Conservation (phyloP, 2,329 filamentous ascomycete genomes). For the Lasiodiplodia citricola region DNA sequence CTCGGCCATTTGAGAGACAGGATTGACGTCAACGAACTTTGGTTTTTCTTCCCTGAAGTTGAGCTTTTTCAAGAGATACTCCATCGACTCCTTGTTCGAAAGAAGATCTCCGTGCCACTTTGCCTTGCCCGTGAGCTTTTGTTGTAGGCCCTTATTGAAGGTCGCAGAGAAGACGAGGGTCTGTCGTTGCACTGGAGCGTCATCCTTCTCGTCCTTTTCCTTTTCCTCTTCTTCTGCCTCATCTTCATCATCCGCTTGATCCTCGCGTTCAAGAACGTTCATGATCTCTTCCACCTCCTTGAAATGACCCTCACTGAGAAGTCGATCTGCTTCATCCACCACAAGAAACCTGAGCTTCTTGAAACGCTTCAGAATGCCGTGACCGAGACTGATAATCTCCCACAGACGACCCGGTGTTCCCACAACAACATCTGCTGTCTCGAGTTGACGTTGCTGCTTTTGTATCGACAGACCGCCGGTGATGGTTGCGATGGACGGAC, state of each 20-base stretch:
- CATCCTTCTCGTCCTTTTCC: background rate
- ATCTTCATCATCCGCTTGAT: slow-evolving; percentile 54
- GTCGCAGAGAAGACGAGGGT: slow-evolving; percentile 97
- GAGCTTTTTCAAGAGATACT: slow-evolving; percentile 87
- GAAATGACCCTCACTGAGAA: slow-evolving; percentile 92
- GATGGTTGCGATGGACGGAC: slow-evolving; percentile 74
- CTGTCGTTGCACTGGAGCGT: slow-evolving; percentile 63
- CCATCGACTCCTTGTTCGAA: slow-evolving; percentile 81
- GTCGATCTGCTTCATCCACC: slow-evolving; percentile 89
- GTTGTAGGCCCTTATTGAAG: slow-evolving; percentile 88
- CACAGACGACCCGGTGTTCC: slow-evolving; percentile 91
- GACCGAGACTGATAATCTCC: slow-evolving; percentile 85
- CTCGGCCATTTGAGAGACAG: slow-evolving; percentile 84
- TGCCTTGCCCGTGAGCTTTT: slow-evolving; percentile 83
- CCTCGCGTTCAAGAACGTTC: slow-evolving; percentile 73
- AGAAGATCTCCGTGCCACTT: slow-evolving; percentile 67
- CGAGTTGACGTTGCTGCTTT: slow-evolving; percentile 87
- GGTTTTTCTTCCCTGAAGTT: slow-evolving; percentile 85
- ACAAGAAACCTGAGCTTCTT: slow-evolving; percentile 81
- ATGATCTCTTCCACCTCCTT: slow-evolving; percentile 92
- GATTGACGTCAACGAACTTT: slow-evolving; percentile 91
- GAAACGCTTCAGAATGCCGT: slow-evolving; percentile 71
- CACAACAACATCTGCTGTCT: slow-evolving; percentile 88
- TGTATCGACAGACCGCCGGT: slow-evolving; percentile 93
- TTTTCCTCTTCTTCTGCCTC: slow-evolving; percentile 27